Evolutionary conservation across 1,284 basidiomycete species (phyloP).

Genomic region (Ustilago shanxiensis): DNA sequence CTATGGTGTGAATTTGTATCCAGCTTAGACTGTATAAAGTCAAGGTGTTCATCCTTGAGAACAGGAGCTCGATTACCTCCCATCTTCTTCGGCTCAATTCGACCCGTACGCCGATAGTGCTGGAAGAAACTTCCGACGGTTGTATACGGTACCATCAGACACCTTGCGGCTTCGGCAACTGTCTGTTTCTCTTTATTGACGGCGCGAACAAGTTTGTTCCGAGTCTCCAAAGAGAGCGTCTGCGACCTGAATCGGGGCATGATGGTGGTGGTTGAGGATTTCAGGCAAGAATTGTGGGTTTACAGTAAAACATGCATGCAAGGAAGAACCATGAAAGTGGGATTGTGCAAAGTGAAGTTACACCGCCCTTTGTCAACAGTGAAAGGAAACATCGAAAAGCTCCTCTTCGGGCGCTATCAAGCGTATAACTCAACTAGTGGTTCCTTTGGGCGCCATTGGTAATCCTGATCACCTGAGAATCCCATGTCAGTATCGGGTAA

Average conservation of each 20-base stretch:
- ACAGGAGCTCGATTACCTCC: background rate
- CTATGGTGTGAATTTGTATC: constrained; percentile 2
- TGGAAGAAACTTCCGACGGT: background rate
- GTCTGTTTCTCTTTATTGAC: background rate
- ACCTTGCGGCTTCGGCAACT: background rate
- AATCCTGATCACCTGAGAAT: too few species aligned
- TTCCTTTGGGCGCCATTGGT: too few species aligned
- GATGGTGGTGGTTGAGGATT: too few species aligned
- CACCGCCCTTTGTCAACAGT: too few species aligned
- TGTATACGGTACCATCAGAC: background rate
- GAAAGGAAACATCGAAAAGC: too few species aligned
- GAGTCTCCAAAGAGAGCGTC: background rate
- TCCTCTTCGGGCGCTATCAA: too few species aligned
- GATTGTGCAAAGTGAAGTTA: too few species aligned
- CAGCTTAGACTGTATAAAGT: background rate
- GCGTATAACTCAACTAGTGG: too few species aligned
- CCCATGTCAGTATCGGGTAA: too few species aligned
- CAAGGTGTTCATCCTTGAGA: background rate
- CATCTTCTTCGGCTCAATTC: background rate
- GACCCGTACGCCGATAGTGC: background rate
- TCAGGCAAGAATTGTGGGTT: too few species aligned
- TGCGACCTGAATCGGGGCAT: background rate
- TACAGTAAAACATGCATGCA: too few species aligned
- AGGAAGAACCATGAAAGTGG: too few species aligned
- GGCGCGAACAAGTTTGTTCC: background rate